phyloP scores from a whole-genome alignment of 208 protist genomes.

The Leptomonas seymouri region DNA sequence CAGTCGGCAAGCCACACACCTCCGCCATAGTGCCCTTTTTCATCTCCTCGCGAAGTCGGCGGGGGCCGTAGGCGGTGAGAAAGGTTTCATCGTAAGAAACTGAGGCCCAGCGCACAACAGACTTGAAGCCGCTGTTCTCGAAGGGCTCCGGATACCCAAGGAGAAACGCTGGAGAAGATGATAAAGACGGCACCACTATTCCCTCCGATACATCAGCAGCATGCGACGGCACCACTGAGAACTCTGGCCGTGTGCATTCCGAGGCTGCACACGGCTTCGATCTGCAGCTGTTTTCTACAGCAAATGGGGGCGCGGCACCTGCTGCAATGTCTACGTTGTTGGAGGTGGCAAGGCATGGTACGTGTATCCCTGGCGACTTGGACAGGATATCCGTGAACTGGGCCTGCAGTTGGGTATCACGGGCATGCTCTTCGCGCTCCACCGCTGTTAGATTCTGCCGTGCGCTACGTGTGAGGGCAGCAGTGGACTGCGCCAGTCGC shows the following conservation, averaged over 20 bases:
- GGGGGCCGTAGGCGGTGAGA: slow-evolving; percentile 66
- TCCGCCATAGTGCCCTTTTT: not conserved
- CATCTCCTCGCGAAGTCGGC: slow-evolving; percentile 31
- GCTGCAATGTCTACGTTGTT: not conserved
- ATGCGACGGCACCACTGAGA: not conserved
- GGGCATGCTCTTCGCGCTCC: slow-evolving; percentile 32
- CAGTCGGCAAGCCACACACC: not conserved
- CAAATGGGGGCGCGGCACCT: not conserved
- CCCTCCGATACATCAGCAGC: not conserved
- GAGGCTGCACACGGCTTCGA: not conserved
- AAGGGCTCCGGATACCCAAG: slow-evolving; percentile 70
- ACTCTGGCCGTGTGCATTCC: not conserved
- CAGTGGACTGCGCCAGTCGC: slow-evolving; percentile 29
- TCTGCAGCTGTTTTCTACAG: too few relatives aligned
- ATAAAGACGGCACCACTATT: not conserved
- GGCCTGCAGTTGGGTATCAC: slow-evolving; percentile 33
- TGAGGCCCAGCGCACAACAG: slow-evolving; percentile 61
- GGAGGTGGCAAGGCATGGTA: slow-evolving; percentile 4
- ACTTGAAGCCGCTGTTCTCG: slow-evolving; percentile 70
- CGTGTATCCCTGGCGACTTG: slow-evolving; percentile 6
- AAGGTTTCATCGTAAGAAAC: slow-evolving; percentile 72
- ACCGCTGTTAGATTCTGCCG: slow-evolving; percentile 22
- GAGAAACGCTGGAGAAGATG: not conserved
- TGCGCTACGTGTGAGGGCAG: slow-evolving; percentile 10
- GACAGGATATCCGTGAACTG: slow-evolving; percentile 39